Base-by-base conservation (phyloP, 371 early-diverging fungal genomes). In the Blakeslea trispora region DNA sequence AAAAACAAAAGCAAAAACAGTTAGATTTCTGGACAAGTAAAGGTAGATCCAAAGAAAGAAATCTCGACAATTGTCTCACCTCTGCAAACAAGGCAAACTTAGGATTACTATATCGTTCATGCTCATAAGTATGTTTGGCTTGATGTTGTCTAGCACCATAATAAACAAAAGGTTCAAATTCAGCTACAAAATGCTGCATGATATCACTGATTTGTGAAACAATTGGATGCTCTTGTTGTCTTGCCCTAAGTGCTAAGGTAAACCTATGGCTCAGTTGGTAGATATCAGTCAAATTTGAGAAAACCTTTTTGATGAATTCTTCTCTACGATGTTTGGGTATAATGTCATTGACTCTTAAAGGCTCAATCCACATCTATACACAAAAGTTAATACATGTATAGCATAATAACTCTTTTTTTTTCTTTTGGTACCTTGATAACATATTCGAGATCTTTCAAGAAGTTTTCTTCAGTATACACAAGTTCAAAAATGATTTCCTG, bases 401-500 rank as follows among this genome's bases (percentile, higher is more conserved):
- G 5, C 3, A 28, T 5, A 28, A 28, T 5, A 5, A 7, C 7
- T 5, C 28, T 5, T 28, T 7, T 28, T 28, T 28, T 7, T 28
- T 28, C 28, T 28, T 28, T 28, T 28, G 28, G 28, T 57, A 63
- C 68, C 52, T 66, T 53, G 14, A 59, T 48, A 3, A 69, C 41
- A 45, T 69, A 69, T 39, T 69, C 56, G 21, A 79, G 35, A 58
- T 94, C 95, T 28, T 79, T 81, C 13, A 93, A 87, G 71, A 87
- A 96, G 64, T 93, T 90, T 56, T 85, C 83, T 67, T 95, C 95
- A 2, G 90, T 92, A 46, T 90, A 82, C 37, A 96, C 87, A 50
- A 95, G 55, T 70, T 96, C 96, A 72, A 86, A 95, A 43, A 96
- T 91, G 28, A 84, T 85, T 66, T 96, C 95, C 61, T 96, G 96